Base-by-base conservation (phyloP, 177 flowering plant genomes). In the Vitis hybrid region DNA sequence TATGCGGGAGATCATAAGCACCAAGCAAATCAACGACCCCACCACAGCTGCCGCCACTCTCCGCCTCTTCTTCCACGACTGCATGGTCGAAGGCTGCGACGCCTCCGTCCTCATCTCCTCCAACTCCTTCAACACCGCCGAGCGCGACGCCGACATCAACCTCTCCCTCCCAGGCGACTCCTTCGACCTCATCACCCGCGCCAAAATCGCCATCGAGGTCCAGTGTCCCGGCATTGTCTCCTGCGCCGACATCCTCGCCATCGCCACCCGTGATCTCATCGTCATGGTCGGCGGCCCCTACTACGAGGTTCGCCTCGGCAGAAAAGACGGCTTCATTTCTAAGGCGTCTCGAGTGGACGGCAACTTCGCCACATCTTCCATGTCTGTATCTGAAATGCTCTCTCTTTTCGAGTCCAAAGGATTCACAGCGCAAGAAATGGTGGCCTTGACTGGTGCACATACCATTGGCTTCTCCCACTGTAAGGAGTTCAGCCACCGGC, bases 41-140 rank as follows among this genome's bases (percentile, higher is more conserved):
- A 80, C 91, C 61, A 87, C 96, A 51, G 96, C 93, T 51, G 90
- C 88, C 46, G 96, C 80, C 66, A 77, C 88, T 18, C 81, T 89
- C 74, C 88, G 96, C 46, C 84, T 91, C 72, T 85, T 89, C 82
- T 83, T 89, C 83, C 96, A 91, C 71, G 96, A 91, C 74, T 89
- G 92, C 73, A 68, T 91, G 69, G 72, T 78, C 51, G 77, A 73
- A 10, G 96, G 96, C 69, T 88, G 92, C 66, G 93, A 89, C 57
- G 93, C 78, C 62, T 89, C 93, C 67, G 70, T 85, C 18, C 82
- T 89, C 50, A 56, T 89, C 64, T 67, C 91, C 68, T 82, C 91
- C 61, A 89, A 81, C 62, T 15, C 84, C 24, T 82, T 81, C 81
- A 77, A 77, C 75, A 70, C 70, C 21, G 90, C 93, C 58, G 96